Base-by-base conservation (phyloP, 202 grass and related monocot species). In the Bolboschoenoplectus hybrid region DNA sequence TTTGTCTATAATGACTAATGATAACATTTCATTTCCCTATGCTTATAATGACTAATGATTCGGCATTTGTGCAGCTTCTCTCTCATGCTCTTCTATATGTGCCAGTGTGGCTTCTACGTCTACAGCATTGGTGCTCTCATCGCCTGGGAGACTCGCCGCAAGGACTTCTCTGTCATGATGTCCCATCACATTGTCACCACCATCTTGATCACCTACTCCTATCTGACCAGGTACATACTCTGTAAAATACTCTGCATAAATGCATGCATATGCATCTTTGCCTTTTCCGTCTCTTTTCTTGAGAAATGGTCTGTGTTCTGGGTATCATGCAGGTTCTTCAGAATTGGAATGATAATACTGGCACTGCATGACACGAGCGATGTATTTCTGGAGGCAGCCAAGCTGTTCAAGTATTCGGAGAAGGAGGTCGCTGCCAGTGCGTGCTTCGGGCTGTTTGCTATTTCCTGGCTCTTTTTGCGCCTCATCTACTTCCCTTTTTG, bases 141-240 rank as follows among this genome's bases (percentile, higher is more conserved):
- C 87, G 96, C 96, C 38, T 98, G 96, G 96, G 96, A 98, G 91
- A 98, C 96, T 45, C 96, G 96, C 85, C 93, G 96, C 79, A 98
- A 98, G 87, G 96, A 98, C 87, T 98, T 98, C 86, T 50, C 93
- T 83, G 94, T 98, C 50, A 98, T 98, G 96, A 98, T 98, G 96
- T 96, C 96, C 87, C 96, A 98, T 91, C 96, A 98, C 88, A 84
- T 96, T 61, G 80, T 98, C 81, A 98, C 96, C 67, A 94, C 96
- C 86, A 55, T 85, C 87, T 85, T 98, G 87, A 98, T 98, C 1
- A 94, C 91, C 84, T 89, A 92, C 80, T 91, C 96, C 63, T 96
- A 92, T 89, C 38, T 98, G 58, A 94, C 91, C 4, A 90, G 95
- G 95, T 98, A 93, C 3, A 5, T 86, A 90, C 75, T 80, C 2